phyloP scores from a whole-genome alignment of 768 basidiomycete species.

The Naganishia friedmannii region DNA sequence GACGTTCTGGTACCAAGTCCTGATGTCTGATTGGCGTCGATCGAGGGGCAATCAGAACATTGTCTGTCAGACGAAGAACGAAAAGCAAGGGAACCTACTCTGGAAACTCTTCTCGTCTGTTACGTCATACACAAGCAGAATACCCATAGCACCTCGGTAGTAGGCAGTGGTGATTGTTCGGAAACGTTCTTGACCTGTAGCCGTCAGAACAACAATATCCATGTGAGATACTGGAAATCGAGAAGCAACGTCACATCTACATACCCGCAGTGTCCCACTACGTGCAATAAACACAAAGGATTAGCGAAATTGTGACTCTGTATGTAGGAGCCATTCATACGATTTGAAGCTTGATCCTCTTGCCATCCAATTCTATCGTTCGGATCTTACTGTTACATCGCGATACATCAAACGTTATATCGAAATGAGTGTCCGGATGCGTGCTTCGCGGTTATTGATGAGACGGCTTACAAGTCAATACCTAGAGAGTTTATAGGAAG shows the following conservation, averaged over 20 bases:
- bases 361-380: slow-evolving; percentile 95
- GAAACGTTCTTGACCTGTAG: slow-evolving; percentile 94
- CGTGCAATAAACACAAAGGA: neutral
- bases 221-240: neutral
- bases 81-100: slow-evolving; percentile 62
- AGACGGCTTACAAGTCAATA: slow-evolving; percentile 29
- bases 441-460: neutral
- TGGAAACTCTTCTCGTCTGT: slow-evolving; percentile 85
- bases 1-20: slow-evolving; percentile 96
- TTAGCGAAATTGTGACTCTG: neutral
- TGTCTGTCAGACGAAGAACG: too few species aligned
- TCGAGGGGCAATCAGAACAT: neutral
- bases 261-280: slow-evolving; percentile 96
- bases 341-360: slow-evolving; percentile 98
- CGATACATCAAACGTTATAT: neutral
- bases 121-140: slow-evolving; percentile 94
- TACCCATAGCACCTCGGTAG: slow-evolving; percentile 98
- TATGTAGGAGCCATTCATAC: slow-evolving; percentile 57
- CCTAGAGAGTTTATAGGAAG: neutral
- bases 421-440: neutral
- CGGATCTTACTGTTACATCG: slow-evolving; percentile 61
- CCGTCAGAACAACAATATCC: slow-evolving; percentile 7
- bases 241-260: neutral
- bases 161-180: slow-evolving; percentile 99
- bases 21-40: slow-evolving; percentile 67